Conservation (phyloP, 768 basidiomycete genomes). For the Pleurotus platypus region DNA sequence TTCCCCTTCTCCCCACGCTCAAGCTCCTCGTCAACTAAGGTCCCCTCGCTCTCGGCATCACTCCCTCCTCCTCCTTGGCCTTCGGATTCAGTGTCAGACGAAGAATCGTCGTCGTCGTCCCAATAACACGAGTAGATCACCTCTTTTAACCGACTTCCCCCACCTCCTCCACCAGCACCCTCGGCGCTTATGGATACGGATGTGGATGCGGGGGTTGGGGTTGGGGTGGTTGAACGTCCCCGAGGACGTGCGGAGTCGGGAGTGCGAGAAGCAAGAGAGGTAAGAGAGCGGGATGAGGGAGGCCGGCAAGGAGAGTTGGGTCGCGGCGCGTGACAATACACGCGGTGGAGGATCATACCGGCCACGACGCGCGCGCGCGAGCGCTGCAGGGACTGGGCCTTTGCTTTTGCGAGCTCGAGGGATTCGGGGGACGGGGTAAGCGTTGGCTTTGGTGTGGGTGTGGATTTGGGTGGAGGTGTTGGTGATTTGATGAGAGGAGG, state of each 20-base stretch:
- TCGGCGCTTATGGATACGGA: neutral
- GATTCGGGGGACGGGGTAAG: no score
- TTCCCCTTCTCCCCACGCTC: no score
- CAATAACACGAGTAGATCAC: neutral
- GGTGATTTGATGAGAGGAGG: neutral
- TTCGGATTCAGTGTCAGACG: neutral
- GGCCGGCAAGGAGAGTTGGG: neutral
- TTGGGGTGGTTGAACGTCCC: no score
- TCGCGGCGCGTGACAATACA: neutral
- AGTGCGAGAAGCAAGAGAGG: no score
- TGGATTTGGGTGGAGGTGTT: neutral
- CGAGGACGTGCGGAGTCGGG: no score
- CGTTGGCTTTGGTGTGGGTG: neutral
- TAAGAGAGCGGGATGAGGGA: no score
- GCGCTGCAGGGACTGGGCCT: neutral
- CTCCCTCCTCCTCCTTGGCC: neutral
- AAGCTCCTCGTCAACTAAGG: no score
- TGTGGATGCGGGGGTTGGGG: no score
- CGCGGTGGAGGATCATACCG: conserved; percentile 1
- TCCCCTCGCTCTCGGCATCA: neutral
- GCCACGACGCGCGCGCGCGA: conserved; percentile 1
- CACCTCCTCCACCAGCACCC: neutral
- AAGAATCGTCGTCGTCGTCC: neutral
- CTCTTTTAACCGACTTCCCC: neutral
- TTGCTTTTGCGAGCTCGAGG: neutral